Evolutionary conservation across 257 asterid species (phyloP).

Genomic region (Solanum okadae): DNA sequence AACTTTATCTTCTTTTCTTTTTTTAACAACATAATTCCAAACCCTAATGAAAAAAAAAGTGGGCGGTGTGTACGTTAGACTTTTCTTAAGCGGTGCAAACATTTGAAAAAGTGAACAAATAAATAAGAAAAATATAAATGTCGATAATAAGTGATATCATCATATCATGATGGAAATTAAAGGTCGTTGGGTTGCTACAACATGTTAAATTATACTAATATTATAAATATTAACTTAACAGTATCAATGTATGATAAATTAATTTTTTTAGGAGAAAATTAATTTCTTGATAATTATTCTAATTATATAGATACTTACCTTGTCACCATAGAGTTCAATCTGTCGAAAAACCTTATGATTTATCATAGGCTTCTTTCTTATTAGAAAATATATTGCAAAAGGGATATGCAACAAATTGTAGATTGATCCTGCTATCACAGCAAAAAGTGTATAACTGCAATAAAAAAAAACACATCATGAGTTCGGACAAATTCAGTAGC

Average conservation of each 20-base stretch:
- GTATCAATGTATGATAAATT: not conserved
- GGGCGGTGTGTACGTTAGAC: fast-evolving
- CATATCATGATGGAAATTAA: not conserved
- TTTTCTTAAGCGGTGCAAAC: not conserved
- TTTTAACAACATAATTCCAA: too few relatives aligned
- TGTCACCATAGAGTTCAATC: slow-evolving; percentile 5
- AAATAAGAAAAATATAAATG: too few relatives aligned
- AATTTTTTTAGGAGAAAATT: not conserved
- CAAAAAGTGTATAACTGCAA: slow-evolving; percentile 2
- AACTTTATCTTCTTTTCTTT: too few relatives aligned
- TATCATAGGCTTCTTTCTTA: not conserved
- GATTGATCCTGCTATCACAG: not conserved
- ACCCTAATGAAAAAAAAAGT: not conserved
- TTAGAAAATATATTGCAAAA: not conserved
- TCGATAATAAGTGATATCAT: too few relatives aligned
- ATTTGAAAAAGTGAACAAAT: too few relatives aligned
- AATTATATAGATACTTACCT: not conserved
- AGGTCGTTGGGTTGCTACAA: not conserved
- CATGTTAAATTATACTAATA: not conserved
- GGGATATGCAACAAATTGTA: slow-evolving; percentile 6
- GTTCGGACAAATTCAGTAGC: not conserved
- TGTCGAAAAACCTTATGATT: not conserved
- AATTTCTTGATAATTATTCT: not conserved
- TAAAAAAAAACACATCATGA: fast-evolving
- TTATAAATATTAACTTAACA: not conserved